These are phyloP conservation scores for Cryptosporidium viatorum DNA, from an alignment of 169 alveolate genomes.

Conservation along the genomic window DNA sequence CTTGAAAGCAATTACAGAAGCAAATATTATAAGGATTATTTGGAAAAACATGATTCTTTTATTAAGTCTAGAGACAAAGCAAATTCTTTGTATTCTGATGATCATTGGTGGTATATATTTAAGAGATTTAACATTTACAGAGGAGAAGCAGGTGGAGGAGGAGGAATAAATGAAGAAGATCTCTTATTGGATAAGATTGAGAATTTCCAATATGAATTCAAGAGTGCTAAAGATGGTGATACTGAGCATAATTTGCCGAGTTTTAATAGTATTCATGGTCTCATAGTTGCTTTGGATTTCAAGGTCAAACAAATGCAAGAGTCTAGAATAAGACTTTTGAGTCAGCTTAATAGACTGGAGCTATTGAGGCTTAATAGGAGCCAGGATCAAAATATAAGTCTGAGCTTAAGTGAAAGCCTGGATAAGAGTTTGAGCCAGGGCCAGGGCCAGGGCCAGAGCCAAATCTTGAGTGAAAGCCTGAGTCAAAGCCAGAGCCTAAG, in stretches of 20 bases:
- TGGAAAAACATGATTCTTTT: conserved; percentile 23
- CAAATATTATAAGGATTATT: conserved; percentile 4
- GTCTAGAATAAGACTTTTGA: neutral
- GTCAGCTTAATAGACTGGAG: neutral
- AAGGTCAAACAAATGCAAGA: conserved; percentile 13
- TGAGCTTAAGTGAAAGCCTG: neutral
- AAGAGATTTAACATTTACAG: neutral
- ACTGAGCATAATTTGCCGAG: conserved; percentile 6
- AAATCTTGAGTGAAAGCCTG: too few species aligned
- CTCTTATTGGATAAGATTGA: conserved; percentile 3
- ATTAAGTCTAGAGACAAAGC: conserved; percentile 29
- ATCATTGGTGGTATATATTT: conserved; percentile 58
- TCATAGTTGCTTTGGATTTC: neutral
- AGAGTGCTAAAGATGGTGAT: conserved; percentile 44
- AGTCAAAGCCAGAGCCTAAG: neutral
- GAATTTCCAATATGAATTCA: conserved; percentile 38
- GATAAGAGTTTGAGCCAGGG: too few species aligned
- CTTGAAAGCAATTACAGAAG: conserved; percentile 20
- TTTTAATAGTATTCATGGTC: conserved; percentile 3
- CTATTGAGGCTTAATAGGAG: neutral
- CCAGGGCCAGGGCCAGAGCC: neutral
- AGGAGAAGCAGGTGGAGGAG: neutral
- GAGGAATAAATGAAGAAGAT: neutral
- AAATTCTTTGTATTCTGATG: neutral
- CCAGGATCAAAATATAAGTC: neutral